Conservation (phyloP, 345 rosid genomes). For the Pugionium cornutum region DNA sequence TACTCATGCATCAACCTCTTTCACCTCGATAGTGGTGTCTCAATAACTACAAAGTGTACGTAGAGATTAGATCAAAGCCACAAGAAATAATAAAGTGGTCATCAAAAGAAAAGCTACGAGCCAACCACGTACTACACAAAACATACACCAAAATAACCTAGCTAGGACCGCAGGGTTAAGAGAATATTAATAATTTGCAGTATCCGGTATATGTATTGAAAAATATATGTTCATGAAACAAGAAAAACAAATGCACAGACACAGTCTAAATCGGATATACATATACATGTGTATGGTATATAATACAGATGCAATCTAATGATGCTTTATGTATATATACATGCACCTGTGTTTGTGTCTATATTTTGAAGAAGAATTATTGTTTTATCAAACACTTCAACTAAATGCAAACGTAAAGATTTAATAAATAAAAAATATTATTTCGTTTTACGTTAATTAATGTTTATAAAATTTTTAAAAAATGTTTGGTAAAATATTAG, state of each 20-base stretch:
- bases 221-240: background rate
- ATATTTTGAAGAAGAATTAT: background rate
- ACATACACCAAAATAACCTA: background rate
- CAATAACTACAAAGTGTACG: background rate
- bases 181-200: too few species aligned
- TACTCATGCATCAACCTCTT: slow-evolving; percentile 7
- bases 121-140: slow-evolving; percentile 16
- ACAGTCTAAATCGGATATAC: too few species aligned
- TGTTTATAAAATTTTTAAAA: background rate
- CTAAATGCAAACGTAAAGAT: background rate
- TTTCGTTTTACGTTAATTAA: background rate
- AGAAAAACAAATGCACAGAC: too few species aligned
- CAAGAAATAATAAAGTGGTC: slow-evolving; percentile 1
- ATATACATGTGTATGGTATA: background rate
- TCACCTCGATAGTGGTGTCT: slow-evolving; percentile 15
- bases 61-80: background rate
- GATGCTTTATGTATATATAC: background rate
- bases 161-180: background rate
- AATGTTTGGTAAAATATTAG: background rate
- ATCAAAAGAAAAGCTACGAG: slow-evolving; percentile 3
- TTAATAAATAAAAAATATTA: background rate
- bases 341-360: background rate
- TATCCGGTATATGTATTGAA: too few species aligned
- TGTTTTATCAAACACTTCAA: background rate
- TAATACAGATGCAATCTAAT: background rate